Base-by-base conservation (phyloP, 768 basidiomycete species). In the Mycena pura region DNA sequence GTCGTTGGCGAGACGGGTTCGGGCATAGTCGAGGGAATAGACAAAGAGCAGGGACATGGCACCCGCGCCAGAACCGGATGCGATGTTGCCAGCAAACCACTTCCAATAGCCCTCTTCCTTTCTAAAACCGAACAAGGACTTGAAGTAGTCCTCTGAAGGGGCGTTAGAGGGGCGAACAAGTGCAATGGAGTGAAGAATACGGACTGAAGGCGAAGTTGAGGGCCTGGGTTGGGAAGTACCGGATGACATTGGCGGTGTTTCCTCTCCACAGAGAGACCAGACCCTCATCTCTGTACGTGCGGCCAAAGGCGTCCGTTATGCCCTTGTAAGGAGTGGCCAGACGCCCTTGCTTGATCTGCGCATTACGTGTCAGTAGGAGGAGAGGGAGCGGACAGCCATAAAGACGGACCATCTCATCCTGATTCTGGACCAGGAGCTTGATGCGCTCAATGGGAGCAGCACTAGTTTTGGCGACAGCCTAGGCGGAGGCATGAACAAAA, bases 171-270 rank as follows among this genome's bases (percentile, higher is more conserved):
- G 6, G 1, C 14, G 25, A 15, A 36, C 4, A 24, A 14, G 2
- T 5, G 6, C 13, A 17, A 52, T 2, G 32, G 19, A 13, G 34
- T 46, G 48, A 58, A 45, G 60, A 47, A 68, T 39, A 87, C 95
- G 70, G 70, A 97, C 93, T 99, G 91, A 98, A 99, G 76, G 96
- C 96, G 73, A 99, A 99, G 92, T 99, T 99, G 71, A 99, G 82
- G 38, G 97, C 97, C 79, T 99, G 96, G 58, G 97, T 99, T 51
- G 97, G 97, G 95, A 99, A 99, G 92, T 99, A 99, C 77, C 97
- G 96, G 83, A 99, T 97, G 81, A 99, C 97, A 82, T 99, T 99
- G 87, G 97, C 96, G 60, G 96, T 99, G 89, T 99, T 99, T 79
- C 97, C 97, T 82, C 97, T 84, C 97, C 97, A 99, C 73, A 99